Evolutionary conservation across 2,329 filamentous ascomycete genomes (phyloP), one percentile per base, ranked within the genome.

Genomic region (Penicillium sp.): DNA sequence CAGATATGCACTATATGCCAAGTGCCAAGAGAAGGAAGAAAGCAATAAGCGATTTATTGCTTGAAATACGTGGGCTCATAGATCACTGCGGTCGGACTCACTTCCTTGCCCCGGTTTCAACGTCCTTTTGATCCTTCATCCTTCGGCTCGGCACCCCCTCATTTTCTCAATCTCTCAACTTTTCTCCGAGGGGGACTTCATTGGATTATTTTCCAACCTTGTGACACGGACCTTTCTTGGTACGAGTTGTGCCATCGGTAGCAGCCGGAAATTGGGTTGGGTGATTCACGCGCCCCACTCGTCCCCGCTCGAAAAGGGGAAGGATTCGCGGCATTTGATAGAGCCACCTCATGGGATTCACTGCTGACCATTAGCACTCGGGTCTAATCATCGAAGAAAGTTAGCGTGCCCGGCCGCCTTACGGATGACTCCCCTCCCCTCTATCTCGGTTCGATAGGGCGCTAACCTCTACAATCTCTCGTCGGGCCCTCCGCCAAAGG

Each of bases 391-490:
- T 55, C 49, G 23, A 52, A 55, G 19, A 21, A 29, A 50, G 52
- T 48, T 61, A 61, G 55, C 29, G 52, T 51, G 37, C 13, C n/a
- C n/a, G 25, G 33, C 8, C 29, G 31, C 26, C 27, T 29, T 29
- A 7, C 45, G 3, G 16, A 16, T 29, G 26, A 19, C 10, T 29
- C 23, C 1, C 16, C 19, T 37, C 10, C 3, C 3, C n/a, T 16
- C 16, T 35, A 14, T 19, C 9, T 21, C 10, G 26, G 5, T 33
- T 48, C 29, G 29, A 23, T 21, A 8, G 25, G 27, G 10, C n/a
- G n/a, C 46, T 48, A 48, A 21, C 27, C 16, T 21, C 4, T 19
- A 10, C 8, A 23, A 21, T 48, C 46, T 48, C 16, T 19, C 46
- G 1, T 42, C 5, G 27, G n/a, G 11, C 26, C 21, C 19, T 35